Evolutionary conservation across 1,284 basidiomycete species (phyloP).

Genomic region (Rhodofomes roseus): DNA sequence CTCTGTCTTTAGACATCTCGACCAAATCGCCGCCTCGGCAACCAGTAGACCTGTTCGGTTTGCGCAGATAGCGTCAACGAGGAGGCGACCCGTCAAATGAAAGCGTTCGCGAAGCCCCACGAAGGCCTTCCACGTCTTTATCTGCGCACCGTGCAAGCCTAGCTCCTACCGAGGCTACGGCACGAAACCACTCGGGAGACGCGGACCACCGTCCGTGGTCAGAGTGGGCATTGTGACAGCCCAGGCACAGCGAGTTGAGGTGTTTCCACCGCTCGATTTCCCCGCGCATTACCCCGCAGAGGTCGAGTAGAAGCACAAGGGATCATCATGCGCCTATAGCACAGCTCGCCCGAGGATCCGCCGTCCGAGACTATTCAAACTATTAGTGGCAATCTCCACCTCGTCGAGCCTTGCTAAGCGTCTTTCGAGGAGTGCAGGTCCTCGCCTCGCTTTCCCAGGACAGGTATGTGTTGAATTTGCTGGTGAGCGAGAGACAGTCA

Average conservation of each 20-base stretch:
- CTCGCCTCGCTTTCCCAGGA: not conserved
- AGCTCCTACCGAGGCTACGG: not conserved
- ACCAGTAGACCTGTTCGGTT: not conserved
- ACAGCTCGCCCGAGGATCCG: not conserved
- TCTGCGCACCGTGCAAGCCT: not conserved
- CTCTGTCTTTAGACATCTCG: conserved; percentile 6
- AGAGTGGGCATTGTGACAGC: not conserved
- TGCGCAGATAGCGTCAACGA: not conserved
- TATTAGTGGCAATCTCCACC: not conserved
- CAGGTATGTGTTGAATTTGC: not conserved
- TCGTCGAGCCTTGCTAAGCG: not conserved
- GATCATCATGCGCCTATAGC: conserved; percentile 8
- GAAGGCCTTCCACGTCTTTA: not conserved
- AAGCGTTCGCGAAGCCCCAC: not conserved
- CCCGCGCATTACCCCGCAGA: conserved; percentile 5
- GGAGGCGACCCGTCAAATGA: not conserved
- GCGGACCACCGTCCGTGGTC: conserved; percentile 2
- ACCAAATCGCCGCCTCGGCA: not conserved
- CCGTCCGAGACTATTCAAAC: not conserved
- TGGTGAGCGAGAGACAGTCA: not conserved
- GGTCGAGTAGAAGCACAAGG: not conserved
- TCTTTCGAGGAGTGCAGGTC: not conserved
- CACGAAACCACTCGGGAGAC: not conserved
- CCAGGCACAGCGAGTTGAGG: not conserved
- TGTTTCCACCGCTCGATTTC: conserved; percentile 3